phyloP scores from a whole-genome alignment of 805 yeast species.

The Sungouiella thailandica region DNA sequence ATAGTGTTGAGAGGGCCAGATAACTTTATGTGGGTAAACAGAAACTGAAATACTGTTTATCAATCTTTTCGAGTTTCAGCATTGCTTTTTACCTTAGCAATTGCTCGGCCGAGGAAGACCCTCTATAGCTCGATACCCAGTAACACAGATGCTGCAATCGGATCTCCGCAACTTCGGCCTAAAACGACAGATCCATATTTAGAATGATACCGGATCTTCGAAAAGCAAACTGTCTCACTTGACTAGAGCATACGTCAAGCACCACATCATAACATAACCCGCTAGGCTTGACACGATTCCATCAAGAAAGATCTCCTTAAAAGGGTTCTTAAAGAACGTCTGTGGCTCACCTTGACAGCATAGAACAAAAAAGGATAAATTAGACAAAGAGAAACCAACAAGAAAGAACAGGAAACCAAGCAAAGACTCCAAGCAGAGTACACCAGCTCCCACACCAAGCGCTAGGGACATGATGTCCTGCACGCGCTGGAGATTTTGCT shows the following conservation, averaged over 20 bases:
- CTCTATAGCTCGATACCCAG: no score
- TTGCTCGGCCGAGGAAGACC: no score
- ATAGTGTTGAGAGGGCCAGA: no score
- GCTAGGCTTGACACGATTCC: conserved; percentile 29
- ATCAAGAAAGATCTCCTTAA: conserved; percentile 29
- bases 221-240: conserved; percentile 10
- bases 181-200: neutral
- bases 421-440: conserved; percentile 32
- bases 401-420: conserved; percentile 33
- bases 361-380: conserved; percentile 22
- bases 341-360: conserved; percentile 29
- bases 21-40: no score
- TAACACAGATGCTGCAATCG: no score
- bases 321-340: conserved; percentile 23
- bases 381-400: conserved; percentile 28
- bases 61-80: no score
- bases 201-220: neutral
- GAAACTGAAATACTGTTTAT: no score
- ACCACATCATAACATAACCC: conserved; percentile 45
- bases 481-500: conserved; percentile 19
- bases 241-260: conserved; percentile 40
- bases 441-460: conserved; percentile 38
- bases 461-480: conserved; percentile 35
- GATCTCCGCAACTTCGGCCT: no score
- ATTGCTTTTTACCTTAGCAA: no score